phyloP scores from a whole-genome alignment of 345 rosid species.

The Kandelia obovata region DNA sequence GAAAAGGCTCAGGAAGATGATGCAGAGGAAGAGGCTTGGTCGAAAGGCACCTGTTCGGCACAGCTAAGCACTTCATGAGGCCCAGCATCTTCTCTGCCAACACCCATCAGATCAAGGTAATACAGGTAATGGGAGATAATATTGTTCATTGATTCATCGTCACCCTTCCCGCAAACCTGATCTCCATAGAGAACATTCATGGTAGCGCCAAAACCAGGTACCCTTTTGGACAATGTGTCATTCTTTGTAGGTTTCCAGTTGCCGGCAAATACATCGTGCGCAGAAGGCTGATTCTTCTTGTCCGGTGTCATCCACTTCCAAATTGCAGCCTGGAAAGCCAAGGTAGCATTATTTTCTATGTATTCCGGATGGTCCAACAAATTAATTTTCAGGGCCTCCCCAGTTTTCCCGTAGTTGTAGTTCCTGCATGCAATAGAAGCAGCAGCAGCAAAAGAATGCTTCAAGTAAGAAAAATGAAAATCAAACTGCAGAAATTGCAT shows the following conservation, averaged over 20 bases:
- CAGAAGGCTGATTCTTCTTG: conserved; percentile 70
- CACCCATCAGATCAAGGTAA: conserved; percentile 80
- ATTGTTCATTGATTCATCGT: conserved; percentile 69
- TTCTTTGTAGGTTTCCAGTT: conserved; percentile 86
- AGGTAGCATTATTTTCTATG: conserved; percentile 68
- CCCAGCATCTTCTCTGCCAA: conserved; percentile 88
- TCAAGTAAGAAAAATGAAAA: no score
- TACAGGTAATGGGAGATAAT: conserved; percentile 63
- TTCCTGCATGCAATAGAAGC: conserved; percentile 41
- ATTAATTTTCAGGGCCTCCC: conserved; percentile 67
- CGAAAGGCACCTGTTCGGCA: conserved; percentile 65
- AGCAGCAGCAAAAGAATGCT: background rate
- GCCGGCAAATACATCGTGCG: conserved; percentile 71
- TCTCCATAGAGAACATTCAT: conserved; percentile 78
- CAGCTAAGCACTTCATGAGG: conserved; percentile 70
- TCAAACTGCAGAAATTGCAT: no score
- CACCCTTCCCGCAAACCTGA: conserved; percentile 54
- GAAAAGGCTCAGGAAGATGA: conserved; percentile 22
- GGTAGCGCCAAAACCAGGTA: conserved; percentile 75
- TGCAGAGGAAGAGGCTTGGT: conserved; percentile 29
- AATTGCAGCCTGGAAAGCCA: conserved; percentile 75
- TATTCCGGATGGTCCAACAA: conserved; percentile 65
- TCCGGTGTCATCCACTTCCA: conserved; percentile 91
- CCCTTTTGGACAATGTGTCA: conserved; percentile 63
- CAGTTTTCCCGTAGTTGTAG: conserved; percentile 77